Base-by-base conservation (phyloP, 345 rosid species). In the Mercurialis annua region DNA sequence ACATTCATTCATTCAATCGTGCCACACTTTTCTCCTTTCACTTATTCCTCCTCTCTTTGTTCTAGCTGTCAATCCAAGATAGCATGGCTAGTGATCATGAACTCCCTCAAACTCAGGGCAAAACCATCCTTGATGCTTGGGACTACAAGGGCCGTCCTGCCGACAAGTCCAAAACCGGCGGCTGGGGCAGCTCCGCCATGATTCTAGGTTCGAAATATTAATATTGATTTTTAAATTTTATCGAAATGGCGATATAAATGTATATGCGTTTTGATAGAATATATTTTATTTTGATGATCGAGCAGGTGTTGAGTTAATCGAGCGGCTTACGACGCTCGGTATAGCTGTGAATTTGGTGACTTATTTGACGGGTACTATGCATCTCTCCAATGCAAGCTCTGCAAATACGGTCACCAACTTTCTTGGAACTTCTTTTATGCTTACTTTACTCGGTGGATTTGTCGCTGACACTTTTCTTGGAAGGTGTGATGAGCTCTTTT, bases 391-490 rank as follows among this genome's bases (percentile, higher is more conserved):
- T 82, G 96, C 99, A 43, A 73, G 83, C 21, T 77, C 97, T 4
- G 99, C 99, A 38, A 94, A 86, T 82, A 82, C 81, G 38, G 92
- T 87, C 67, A 94, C 99, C 65, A 89, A 94, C 78, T 94, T 94
- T 84, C 70, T 90, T 0, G 99, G 99, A 71, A 91, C 96, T 52
- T 87, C 99, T 40, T 94, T 94, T 84, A 87, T 94, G 97, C 86
- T 94, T 47, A 89, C 97, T 70, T 82, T 94, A 64, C 84, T 90
- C 6, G 97, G 99, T 61, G 99, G 99, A 54, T 94, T 94, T 65
- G 49, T 94, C 1, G 99, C 97, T 0, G 99, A 94, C 70, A 86
- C 99, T 49, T 94, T 86, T 71, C 97, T 94, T n/a, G 99, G 99
- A 76, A 85, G 98, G 96, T 90, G 15, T 29, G 42, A 6, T 8